phyloP scores from a whole-genome alignment of 129 eudicot species.

The Calendula officinalis region DNA sequence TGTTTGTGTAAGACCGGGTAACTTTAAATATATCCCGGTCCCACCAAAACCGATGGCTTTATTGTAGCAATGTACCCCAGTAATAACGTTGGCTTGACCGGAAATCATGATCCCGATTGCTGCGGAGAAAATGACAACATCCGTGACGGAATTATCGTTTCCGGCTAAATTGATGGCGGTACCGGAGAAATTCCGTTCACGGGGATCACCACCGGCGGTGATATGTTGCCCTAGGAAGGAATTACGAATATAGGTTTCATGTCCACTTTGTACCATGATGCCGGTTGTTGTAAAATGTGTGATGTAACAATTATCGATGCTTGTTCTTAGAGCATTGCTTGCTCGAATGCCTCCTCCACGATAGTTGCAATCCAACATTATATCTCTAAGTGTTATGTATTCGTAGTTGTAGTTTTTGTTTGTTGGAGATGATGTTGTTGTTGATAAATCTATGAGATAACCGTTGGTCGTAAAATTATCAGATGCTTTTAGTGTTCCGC shows the following conservation, averaged over 20 bases:
- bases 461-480: slow-evolving; percentile 52
- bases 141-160: slow-evolving; percentile 76
- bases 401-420: slow-evolving; percentile 43
- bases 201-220: slow-evolving; percentile 70
- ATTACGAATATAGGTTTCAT: slow-evolving; percentile 74
- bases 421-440: slow-evolving; percentile 24
- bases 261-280: slow-evolving; percentile 68
- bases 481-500: slow-evolving; percentile 80
- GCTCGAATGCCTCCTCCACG: slow-evolving; percentile 79
- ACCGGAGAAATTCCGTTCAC: slow-evolving; percentile 63
- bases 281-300: slow-evolving; percentile 73
- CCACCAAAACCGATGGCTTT: slow-evolving; percentile 93
- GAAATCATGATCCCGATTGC: slow-evolving; percentile 54
- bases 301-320: slow-evolving; percentile 79
- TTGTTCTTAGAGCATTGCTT: slow-evolving; percentile 60
- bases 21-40: slow-evolving; percentile 59
- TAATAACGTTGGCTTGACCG: slow-evolving; percentile 73
- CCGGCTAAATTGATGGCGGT: slow-evolving; percentile 67
- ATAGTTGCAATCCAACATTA: slow-evolving; percentile 65
- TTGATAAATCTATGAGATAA: slow-evolving; percentile 67
- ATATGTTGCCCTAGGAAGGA: slow-evolving; percentile 79
- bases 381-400: slow-evolving; percentile 64
- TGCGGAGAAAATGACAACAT: slow-evolving; percentile 84
- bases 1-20: slow-evolving; percentile 77
- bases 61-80: slow-evolving; percentile 91